Percentiles rank a stretch among this genome's conserved stretches.
Evolutionary conservation across 768 basidiomycete genomes (phyloP).

Genomic region (Amanita inopinata): DNA sequence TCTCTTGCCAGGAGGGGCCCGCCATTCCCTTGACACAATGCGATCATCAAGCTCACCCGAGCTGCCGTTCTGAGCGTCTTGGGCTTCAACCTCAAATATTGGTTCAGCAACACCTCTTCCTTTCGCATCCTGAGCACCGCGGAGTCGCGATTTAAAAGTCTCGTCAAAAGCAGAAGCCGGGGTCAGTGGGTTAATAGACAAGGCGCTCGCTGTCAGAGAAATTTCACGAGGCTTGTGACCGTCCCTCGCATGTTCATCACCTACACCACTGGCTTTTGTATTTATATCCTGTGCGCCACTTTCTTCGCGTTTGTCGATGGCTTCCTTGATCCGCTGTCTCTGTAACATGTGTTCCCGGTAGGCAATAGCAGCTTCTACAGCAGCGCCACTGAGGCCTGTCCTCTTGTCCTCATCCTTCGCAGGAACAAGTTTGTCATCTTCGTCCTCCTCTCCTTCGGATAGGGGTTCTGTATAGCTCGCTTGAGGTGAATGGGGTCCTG

Average conservation of each 20-base stretch:
- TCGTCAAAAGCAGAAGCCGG: constrained; percentile 79
- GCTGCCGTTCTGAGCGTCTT: constrained; percentile 21
- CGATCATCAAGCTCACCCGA: constrained; percentile 36
- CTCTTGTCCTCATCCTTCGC: constrained; percentile 78
- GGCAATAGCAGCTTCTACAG: constrained; percentile 78
- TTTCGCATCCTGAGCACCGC: constrained; percentile 19
- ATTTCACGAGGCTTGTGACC: constrained; percentile 12
- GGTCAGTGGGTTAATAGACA: constrained; percentile 83
- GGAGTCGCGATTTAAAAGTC: constrained; percentile 43
- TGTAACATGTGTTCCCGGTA: constrained; percentile 78
- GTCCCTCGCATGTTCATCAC: constrained; percentile 11
- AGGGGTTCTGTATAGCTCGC: constrained; percentile 78
- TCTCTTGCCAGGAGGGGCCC: constrained; percentile 76
- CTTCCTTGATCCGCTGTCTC: constrained; percentile 27
- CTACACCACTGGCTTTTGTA: constrained; percentile 13
- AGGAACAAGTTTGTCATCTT: constrained; percentile 53
- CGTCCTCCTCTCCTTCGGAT: constrained; percentile 93
- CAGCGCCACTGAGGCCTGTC: constrained; percentile 61
- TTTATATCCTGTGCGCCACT: constrained; percentile 16
- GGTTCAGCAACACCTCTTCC: constrained; percentile 20
- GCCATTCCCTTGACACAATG: constrained; percentile 57
- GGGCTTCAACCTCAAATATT: constrained; percentile 29
- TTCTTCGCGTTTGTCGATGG: constrained; percentile 12
- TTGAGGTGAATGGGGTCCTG: constrained; percentile 31
- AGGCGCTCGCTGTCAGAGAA: constrained; percentile 21